Conservation (phyloP, 768 basidiomycete genomes). For the Arthromyces matolae region DNA sequence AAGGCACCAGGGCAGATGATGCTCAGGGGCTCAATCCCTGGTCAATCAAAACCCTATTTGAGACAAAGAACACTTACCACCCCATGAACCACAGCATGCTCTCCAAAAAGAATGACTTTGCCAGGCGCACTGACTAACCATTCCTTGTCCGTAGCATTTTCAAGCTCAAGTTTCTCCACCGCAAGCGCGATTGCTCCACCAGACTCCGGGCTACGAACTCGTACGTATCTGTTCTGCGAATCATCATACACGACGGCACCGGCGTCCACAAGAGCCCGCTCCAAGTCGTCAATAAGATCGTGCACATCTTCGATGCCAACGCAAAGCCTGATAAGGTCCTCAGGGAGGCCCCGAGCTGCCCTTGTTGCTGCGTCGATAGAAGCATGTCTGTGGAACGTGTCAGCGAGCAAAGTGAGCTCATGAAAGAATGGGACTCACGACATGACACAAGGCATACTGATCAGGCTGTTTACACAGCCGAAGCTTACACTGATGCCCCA, state of each 20-base stretch:
- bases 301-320: conserved; percentile 96
- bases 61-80: conserved; percentile 57
- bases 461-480: conserved; percentile 95
- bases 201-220: conserved; percentile 27
- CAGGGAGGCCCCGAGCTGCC: conserved; percentile 95
- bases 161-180: conserved; percentile 61
- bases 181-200: conserved; percentile 48
- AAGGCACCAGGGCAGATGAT: conserved; percentile 7
- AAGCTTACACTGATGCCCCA: conserved; percentile 99
- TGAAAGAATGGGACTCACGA: conserved; percentile 63
- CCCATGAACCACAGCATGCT: conserved; percentile 98
- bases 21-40: conserved; percentile 3
- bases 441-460: conserved; percentile 99
- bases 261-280: conserved; percentile 86
- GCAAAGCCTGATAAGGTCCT: conserved; percentile 95
- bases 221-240: conserved; percentile 49
- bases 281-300: conserved; percentile 93
- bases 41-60: background rate
- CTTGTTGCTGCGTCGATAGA: conserved; percentile 96
- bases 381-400: conserved; percentile 64
- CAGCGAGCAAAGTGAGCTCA: conserved; percentile 11
- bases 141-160: conserved; percentile 37
- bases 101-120: conserved; percentile 96
- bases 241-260: conserved; percentile 73
- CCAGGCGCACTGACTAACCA: conserved; percentile 95